phyloP scores from a whole-genome alignment of 345 rosid genomes.

The Aquilaria sinensis region DNA sequence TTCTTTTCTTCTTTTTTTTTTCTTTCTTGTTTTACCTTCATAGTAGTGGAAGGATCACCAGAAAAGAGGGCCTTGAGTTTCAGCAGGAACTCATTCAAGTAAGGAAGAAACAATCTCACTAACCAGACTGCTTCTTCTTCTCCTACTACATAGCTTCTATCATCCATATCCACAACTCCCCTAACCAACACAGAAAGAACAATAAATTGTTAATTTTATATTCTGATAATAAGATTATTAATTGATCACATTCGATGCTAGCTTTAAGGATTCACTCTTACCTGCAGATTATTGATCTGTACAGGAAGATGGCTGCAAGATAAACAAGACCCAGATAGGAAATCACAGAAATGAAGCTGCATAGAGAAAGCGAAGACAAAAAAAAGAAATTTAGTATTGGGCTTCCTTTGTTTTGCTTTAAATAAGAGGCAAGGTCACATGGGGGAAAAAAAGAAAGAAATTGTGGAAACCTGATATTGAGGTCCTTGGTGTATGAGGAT shows the following conservation, averaged over 20 bases:
- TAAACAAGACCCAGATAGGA: conserved; percentile 75
- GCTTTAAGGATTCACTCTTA: conserved; percentile 7
- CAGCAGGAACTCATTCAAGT: conserved; percentile 61
- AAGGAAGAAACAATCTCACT: conserved; percentile 63
- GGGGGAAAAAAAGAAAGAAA: neutral
- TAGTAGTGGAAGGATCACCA: conserved; percentile 86
- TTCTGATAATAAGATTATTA: neutral
- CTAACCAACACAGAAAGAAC: conserved; percentile 22
- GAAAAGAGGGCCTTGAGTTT: conserved; percentile 75
- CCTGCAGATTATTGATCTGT: conserved; percentile 66
- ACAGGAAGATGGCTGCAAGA: conserved; percentile 70
- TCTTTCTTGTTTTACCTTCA: conserved; percentile 48
- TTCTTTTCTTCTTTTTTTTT: no score
- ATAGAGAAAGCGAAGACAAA: no score
- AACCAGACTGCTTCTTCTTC: conserved; percentile 79
- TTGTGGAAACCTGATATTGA: conserved; percentile 54
- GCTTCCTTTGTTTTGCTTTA: conserved; percentile 2
- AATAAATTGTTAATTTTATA: neutral
- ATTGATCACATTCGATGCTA: neutral
- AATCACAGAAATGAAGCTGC: conserved; percentile 76
- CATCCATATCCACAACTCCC: conserved; percentile 37
- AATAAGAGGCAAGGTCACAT: neutral
- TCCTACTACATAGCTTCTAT: conserved; percentile 46
- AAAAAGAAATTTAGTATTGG: conserved; percentile 2
- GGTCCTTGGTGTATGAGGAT: conserved; percentile 65